Percentiles rank a stretch among this genome's conserved stretches.
Evolutionary conservation across 2,329 filamentous ascomycete genomes (phyloP).

Genomic region (Fusarium illudens): DNA sequence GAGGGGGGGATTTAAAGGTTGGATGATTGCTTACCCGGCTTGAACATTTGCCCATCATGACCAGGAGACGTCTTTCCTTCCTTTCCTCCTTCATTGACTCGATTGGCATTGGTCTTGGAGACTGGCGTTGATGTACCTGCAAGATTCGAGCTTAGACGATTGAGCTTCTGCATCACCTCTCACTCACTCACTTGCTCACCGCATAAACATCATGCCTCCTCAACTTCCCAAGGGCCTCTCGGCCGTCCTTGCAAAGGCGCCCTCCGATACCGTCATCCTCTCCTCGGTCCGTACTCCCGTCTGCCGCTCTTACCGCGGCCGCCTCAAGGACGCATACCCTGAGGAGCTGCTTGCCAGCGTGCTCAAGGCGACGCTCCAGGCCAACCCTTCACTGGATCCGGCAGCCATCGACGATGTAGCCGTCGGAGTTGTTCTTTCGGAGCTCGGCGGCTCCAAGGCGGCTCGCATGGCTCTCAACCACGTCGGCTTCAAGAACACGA

Average conservation of each 20-base stretch:
- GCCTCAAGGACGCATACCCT: conserved; percentile 86
- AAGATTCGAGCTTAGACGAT: not conserved
- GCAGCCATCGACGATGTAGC: conserved; percentile 76
- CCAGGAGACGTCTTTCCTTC: not conserved
- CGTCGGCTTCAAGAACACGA: conserved; percentile 76
- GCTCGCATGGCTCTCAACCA: conserved; percentile 91
- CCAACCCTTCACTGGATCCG: conserved; percentile 76
- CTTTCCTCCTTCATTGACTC: conserved; percentile 1
- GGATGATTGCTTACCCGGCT: conserved; percentile 40
- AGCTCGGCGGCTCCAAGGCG: conserved; percentile 90
- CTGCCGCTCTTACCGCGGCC: conserved; percentile 82
- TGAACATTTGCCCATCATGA: conserved; percentile 11
- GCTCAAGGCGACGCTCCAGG: conserved; percentile 57
- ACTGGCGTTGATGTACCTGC: not conserved
- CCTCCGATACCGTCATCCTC: conserved; percentile 86
- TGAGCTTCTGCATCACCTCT: not conserved
- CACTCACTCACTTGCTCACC: not conserved
- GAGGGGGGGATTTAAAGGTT: conserved; percentile 7
- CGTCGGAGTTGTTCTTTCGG: conserved; percentile 88
- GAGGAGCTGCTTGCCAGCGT: conserved; percentile 83
- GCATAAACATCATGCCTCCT: conserved; percentile 27
- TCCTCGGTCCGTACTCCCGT: conserved; percentile 90
- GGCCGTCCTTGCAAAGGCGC: conserved; percentile 79
- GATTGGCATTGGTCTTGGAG: not conserved
- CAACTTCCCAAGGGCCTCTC: conserved; percentile 64